These are phyloP conservation scores for Turnera subulata DNA, from an alignment of 345 rosid genomes.

Conservation along the genomic window DNA sequence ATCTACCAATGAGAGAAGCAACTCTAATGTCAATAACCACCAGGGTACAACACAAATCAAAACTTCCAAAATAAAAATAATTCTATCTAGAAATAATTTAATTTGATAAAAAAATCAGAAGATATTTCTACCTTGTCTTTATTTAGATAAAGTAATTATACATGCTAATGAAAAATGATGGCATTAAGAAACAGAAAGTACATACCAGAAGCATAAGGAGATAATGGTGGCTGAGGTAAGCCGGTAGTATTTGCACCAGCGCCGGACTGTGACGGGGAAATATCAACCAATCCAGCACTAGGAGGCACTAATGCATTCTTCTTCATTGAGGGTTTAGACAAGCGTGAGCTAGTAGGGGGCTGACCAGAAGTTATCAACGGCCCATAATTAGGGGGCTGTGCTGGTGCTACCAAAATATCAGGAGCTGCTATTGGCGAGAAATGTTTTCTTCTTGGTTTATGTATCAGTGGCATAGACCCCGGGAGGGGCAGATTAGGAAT, in stretches of 20 bases:
- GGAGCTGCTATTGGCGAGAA: conserved; percentile 45
- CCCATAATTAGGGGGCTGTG: conserved; percentile 51
- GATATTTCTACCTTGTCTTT: neutral
- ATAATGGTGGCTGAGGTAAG: conserved; percentile 77
- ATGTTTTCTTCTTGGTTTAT: conserved; percentile 35
- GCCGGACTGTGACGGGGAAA: conserved; percentile 63
- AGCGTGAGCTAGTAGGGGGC: conserved; percentile 53
- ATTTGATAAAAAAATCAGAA: neutral
- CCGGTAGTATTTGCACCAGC: conserved; percentile 47
- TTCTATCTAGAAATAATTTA: neutral
- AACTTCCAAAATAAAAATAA: conserved; percentile 1
- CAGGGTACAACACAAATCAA: conserved; percentile 2
- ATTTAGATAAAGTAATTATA: neutral
- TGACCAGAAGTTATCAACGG: conserved; percentile 53
- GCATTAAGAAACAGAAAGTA: conserved; percentile 1
- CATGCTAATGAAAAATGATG: neutral
- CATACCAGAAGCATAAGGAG: conserved; percentile 64
- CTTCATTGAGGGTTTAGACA: conserved; percentile 63
- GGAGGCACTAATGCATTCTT: conserved; percentile 50
- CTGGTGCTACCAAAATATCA: conserved; percentile 34
- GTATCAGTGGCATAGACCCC: conserved; percentile 35
- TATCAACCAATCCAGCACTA: conserved; percentile 49
- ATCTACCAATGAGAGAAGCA: conserved; percentile 39
- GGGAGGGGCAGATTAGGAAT: conserved; percentile 48
- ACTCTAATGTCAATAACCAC: conserved; percentile 15